Evolutionary conservation across 2,329 filamentous ascomycete species (phyloP).

Genomic region (Pseudogymnoascus sp.): DNA sequence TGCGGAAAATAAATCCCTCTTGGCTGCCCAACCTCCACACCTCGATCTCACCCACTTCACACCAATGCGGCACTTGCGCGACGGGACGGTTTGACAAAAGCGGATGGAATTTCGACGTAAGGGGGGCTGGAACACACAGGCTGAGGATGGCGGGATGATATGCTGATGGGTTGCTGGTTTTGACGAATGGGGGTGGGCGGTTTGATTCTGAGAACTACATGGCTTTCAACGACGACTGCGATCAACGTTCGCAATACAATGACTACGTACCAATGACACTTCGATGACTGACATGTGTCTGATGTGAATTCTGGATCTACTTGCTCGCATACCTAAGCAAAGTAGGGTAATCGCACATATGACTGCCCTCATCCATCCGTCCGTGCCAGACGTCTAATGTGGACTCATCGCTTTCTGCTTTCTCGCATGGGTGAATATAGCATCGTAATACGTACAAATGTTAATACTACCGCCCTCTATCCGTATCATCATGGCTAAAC

Average conservation of each 20-base stretch:
- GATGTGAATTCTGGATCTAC: background rate
- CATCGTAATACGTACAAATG: slow-evolving; percentile 1
- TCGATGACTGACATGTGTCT: background rate
- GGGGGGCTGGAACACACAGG: background rate
- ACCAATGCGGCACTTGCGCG: background rate
- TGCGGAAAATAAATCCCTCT: slow-evolving; percentile 6
- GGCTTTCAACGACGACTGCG: slow-evolving; percentile 7
- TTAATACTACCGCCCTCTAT: background rate
- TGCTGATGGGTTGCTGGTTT: background rate
- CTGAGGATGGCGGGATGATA: background rate
- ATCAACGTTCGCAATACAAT: slow-evolving; percentile 7
- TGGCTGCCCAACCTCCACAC: slow-evolving; percentile 2
- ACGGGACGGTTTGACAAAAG: background rate
- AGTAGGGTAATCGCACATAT: background rate
- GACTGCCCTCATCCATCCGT: background rate
- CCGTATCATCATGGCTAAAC: background rate
- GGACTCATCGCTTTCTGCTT: background rate
- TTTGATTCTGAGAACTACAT: slow-evolving; percentile 1
- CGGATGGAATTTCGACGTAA: background rate
- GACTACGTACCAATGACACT: background rate
- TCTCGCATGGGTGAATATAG: background rate
- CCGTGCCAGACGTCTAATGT: background rate
- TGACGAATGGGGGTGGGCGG: slow-evolving; percentile 3
- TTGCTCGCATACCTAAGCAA: background rate
- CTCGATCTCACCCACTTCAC: background rate